These are phyloP conservation scores for Actinidia chinensis DNA, from an alignment of 179 eudicot species.

Conservation along the genomic window DNA sequence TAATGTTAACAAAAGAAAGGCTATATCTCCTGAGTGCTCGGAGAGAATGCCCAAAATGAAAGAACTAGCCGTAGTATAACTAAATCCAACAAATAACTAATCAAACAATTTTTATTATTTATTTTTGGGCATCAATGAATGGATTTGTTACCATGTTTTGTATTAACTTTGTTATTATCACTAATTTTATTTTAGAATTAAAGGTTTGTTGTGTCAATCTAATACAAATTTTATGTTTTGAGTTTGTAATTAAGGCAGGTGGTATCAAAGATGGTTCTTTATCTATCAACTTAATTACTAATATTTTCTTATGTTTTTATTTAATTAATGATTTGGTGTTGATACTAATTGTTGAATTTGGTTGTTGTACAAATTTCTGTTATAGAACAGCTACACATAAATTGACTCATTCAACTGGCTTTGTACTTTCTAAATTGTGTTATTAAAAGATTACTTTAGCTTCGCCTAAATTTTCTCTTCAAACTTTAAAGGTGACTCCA, in stretches of 20 bases:
- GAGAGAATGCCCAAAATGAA: conserved; percentile 23
- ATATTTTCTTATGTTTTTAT: background rate
- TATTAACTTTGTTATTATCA: background rate
- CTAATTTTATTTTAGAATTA: background rate
- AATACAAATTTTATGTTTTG: background rate
- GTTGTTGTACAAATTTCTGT: too few species aligned
- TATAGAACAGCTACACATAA: too few species aligned
- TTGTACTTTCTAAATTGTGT: too few species aligned
- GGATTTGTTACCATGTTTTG: background rate
- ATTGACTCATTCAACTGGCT: too few species aligned
- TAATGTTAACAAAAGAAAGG: conserved; percentile 20
- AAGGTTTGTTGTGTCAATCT: background rate
- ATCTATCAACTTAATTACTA: background rate
- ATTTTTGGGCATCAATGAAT: background rate
- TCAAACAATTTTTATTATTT: background rate
- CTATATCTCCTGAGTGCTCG: conserved; percentile 7
- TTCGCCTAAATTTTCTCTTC: too few species aligned
- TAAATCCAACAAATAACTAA: background rate
- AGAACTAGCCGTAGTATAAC: conserved; percentile 21
- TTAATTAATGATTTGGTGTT: background rate
- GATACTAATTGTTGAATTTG: too few species aligned
- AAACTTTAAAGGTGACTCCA: too few species aligned
- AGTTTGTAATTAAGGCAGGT: too few species aligned
- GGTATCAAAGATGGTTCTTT: too few species aligned
- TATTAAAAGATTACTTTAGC: too few species aligned